Evolutionary conservation across 257 asterid species (phyloP), one percentile per base, ranked within the genome.

Genomic region (Primulina eburnea): DNA sequence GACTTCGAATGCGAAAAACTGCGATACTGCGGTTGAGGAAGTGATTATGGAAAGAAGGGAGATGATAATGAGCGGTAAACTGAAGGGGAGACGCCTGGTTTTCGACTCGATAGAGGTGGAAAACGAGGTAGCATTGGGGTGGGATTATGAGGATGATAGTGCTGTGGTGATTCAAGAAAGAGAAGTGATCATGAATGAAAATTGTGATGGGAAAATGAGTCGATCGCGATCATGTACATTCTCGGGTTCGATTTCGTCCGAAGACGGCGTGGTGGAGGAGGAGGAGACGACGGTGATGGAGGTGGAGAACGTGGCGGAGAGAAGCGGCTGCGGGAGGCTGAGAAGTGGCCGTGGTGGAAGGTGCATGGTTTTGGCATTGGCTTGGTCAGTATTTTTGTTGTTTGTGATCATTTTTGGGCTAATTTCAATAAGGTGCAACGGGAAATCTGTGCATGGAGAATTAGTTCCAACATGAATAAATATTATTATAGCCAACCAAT

Each of bases 21-120:
- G 73, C 33, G 80, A 74, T 30, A 8, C 52, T 30, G 77, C 70
- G 2, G 81, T 81, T 52, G 81, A 79, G 57, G 89, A 86, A 56
- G 75, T 82, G 21, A 60, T 84, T 32, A 34, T 65, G 55, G 88
- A 84, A 33, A 72, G 89, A 64, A 74, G 83, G 81, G 83, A 64
- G 2, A 85, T 81, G 11, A 68, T 81, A 16, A 65, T n/a, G 38
- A 79, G 79, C 37, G 86, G 89, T 11, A 81, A 78, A 74, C 69
- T 84, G 10, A 77, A 67, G 65, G 75, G 86, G 6, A 64, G 85
- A 35, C 77, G 83, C 58, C 84, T 84, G 20, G 21, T 50, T 73
- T 84, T 82, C 55, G 28, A 38, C 17, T 73, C 64, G 9, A 57
- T 9, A 17, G 73, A 53, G 11, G 76, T 20, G 2, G 29, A 53